Evolutionary conservation across 2,329 filamentous ascomycete genomes (phyloP), one percentile per base, ranked within the genome.

Genomic region (Pestalotiopsis sp.): DNA sequence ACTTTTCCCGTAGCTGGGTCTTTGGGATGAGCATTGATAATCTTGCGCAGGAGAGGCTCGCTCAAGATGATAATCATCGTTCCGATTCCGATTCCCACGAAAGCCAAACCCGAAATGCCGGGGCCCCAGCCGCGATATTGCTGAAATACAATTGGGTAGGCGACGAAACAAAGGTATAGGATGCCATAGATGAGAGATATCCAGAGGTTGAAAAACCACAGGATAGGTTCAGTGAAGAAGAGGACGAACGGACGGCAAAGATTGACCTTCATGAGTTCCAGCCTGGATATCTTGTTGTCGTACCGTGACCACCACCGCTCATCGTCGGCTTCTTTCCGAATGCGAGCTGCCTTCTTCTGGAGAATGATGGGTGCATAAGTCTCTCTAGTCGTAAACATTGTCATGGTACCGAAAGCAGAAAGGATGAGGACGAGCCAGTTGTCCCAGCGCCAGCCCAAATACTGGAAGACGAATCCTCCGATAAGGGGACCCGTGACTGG

Each of bases 161-260:
- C 94, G 17, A 97, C 91, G 82, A 97, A 97, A 80, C 94, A 97
- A 39, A 97, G 89, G 76, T 96, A 96, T 1, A 98, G 84, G 56
- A 97, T 94, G 20, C 90, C 93, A 78, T 97, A 97, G 45, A 97
- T 89, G 52, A 97, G 83, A 0, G 92, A 95, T 77, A 95, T 92
- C 82, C 92, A 89, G 17, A 87, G 75, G 69, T 89, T 89, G 74
- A 95, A 88, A 73, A 90, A 91, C 88, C 89, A 90, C 59, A 91
- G 74, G 68, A 98, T 97, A 0, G 94, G 95, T 74, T 98, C 95
- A 0, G 90, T 94, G 59, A 91, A 87, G 17, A 91, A 89, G 78
- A 97, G 89, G 2, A 92, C 82, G 69, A 97, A 92, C 0, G 95
- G 95, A 0, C 94, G 86, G 68, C 90, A 90, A 20, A 98, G 81